These are phyloP conservation scores for Cutaneotrichosporon sp. DNA, from an alignment of 1,284 basidiomycete genomes.

Conservation along the genomic window DNA sequence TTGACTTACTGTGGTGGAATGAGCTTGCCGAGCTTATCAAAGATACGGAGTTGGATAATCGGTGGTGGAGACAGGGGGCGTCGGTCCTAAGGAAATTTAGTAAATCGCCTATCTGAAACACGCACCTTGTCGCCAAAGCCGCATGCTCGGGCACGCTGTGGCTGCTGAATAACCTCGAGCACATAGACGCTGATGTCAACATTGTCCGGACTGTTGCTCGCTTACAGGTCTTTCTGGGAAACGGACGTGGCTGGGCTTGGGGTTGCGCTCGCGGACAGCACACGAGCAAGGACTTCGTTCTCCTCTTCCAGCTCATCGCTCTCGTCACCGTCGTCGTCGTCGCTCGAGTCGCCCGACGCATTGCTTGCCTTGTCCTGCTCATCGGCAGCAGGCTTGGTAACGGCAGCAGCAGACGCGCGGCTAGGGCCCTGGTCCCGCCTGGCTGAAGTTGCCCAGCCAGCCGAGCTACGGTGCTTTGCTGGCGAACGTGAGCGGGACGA, in stretches of 20 bases:
- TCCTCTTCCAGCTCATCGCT: conserved; percentile 18
- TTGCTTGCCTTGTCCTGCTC: too few relatives aligned
- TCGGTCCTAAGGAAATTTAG: conserved; percentile 60
- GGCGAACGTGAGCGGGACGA: too few relatives aligned
- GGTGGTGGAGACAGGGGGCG: conserved; percentile 82
- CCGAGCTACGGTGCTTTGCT: too few relatives aligned
- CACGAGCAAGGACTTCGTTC: conserved; percentile 4
- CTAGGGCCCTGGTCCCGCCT: too few relatives aligned
- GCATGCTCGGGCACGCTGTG: conserved; percentile 82
- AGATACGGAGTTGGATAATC: conserved; percentile 52
- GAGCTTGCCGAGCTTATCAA: conserved; percentile 54
- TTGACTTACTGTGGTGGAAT: conserved; percentile 68
- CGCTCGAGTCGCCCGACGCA: conserved; percentile 9
- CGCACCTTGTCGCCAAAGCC: conserved; percentile 88
- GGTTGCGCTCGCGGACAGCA: neutral
- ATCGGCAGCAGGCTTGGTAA: too few relatives aligned
- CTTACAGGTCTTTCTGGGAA: conserved; percentile 4
- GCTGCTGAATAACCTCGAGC: conserved; percentile 77
- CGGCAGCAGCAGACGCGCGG: too few relatives aligned
- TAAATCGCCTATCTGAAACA: neutral
- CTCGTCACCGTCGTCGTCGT: conserved; percentile 6
- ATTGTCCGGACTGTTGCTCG: neutral
- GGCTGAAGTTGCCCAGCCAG: too few relatives aligned
- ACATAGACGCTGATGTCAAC: conserved; percentile 61
- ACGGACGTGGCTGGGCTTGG: neutral